These are phyloP conservation scores for Fraxinus xanthoxyloides DNA, from an alignment of 305 asterid species.

Conservation along the genomic window DNA sequence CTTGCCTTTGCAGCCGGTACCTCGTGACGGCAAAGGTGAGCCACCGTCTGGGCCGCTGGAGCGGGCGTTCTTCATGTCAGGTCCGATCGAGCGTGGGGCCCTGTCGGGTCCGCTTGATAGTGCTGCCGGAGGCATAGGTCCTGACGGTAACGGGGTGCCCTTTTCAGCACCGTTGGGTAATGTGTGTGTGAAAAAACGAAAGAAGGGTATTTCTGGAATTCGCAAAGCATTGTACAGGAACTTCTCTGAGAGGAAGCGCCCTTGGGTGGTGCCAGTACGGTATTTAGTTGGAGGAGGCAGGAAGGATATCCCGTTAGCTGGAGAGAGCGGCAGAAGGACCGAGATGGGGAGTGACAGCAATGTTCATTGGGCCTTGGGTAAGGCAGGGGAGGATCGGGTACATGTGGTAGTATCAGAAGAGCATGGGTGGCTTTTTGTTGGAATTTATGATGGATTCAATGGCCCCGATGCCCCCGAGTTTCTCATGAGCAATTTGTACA, in stretches of 20 bases:
- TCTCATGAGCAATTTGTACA: slow-evolving; percentile 85
- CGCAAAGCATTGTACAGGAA: slow-evolving; percentile 70
- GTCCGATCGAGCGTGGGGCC: slow-evolving; percentile 96
- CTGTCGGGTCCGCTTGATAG: slow-evolving; percentile 81
- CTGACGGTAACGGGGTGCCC: slow-evolving; percentile 52
- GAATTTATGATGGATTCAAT: slow-evolving; percentile 94
- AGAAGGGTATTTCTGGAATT: slow-evolving; percentile 70
- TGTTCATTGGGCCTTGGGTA: slow-evolving; percentile 93
- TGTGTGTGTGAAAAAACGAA: slow-evolving; percentile 62
- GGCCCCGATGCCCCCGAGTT: slow-evolving; percentile 99
- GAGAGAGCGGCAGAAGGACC: slow-evolving; percentile 40
- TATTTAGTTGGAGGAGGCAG: slow-evolving; percentile 52
- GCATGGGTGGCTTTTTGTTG: slow-evolving; percentile 96
- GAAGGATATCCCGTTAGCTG: slow-evolving; percentile 45
- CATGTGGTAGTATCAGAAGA: slow-evolving; percentile 98
- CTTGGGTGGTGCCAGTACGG: slow-evolving; percentile 75
- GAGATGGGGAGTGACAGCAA: slow-evolving; percentile 58
- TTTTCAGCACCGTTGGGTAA: slow-evolving; percentile 93
- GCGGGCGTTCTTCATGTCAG: slow-evolving; percentile 91
- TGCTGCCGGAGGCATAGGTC: slow-evolving; percentile 35
- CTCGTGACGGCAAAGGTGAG: slow-evolving; percentile 58
- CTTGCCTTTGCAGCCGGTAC: slow-evolving; percentile 85
- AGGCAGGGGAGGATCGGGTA: slow-evolving; percentile 98
- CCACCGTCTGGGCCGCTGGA: slow-evolving; percentile 74
- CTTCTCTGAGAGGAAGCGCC: slow-evolving; percentile 57